Evolutionary conservation across 176 grass and related monocot species (phyloP).

Genomic region (Poa pratensis): DNA sequence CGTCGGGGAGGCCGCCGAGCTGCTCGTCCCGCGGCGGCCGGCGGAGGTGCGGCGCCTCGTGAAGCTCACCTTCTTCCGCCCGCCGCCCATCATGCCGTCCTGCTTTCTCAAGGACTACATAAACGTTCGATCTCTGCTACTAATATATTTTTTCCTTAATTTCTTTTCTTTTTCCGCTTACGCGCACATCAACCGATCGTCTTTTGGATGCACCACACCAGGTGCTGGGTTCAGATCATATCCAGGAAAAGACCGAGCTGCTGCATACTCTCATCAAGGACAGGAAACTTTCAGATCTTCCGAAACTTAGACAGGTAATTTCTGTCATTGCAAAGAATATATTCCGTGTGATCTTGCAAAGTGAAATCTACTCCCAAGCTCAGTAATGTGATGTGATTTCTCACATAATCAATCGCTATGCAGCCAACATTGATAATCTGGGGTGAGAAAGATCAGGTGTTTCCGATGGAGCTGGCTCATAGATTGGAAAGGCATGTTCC

Average conservation of each 20-base stretch:
- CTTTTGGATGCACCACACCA: slow-evolving; percentile 6
- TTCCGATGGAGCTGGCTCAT: slow-evolving; percentile 82
- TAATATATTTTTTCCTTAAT: background rate
- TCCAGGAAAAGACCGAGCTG: slow-evolving; percentile 75
- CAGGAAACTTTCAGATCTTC: slow-evolving; percentile 78
- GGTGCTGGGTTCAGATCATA: slow-evolving; percentile 78
- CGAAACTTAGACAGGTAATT: slow-evolving; percentile 71
- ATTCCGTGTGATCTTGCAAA: background rate
- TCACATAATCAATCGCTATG: background rate
- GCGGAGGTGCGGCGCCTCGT: slow-evolving; percentile 67
- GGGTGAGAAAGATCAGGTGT: slow-evolving; percentile 86
- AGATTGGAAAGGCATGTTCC: slow-evolving; percentile 73
- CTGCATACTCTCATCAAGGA: slow-evolving; percentile 57
- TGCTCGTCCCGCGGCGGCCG: slow-evolving; percentile 66
- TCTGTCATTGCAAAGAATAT: background rate
- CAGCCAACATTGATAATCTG: slow-evolving; percentile 82
- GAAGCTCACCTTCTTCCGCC: slow-evolving; percentile 66
- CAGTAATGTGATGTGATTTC: background rate
- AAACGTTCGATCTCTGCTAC: slow-evolving; percentile 21
- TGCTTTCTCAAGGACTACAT: slow-evolving; percentile 82
- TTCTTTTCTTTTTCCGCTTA: background rate
- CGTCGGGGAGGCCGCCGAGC: slow-evolving; percentile 61
- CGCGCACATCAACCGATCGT: background rate
- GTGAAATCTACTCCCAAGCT: background rate
- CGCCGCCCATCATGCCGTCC: slow-evolving; percentile 75